Evolutionary conservation across 1,284 basidiomycete species (phyloP), one percentile per base, ranked within the genome.

Genomic region (Pseudozyma sp.): DNA sequence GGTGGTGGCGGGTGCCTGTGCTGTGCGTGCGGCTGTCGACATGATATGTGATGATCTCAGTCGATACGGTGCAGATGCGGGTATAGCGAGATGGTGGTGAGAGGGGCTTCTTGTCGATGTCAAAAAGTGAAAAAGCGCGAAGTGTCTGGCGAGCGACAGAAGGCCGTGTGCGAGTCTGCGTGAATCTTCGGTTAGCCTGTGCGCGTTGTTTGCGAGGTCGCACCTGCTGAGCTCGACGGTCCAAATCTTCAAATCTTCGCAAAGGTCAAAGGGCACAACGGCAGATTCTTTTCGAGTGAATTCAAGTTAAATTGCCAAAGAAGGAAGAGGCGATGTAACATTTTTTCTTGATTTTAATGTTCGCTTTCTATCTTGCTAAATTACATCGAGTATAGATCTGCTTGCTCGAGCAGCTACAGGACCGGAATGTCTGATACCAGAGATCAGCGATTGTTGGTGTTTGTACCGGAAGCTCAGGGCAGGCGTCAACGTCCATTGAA

Each of bases 1-100:
- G 40, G 59, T 48, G 7, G 63, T 36, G 18, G 66, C 62, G 13
- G 65, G 51, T 43, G 56, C 57, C 39, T 58, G 53, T 59, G 67
- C 66, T 47, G 55, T 47, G 51, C 66, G 66, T 42, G 62, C 45
- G 38, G 62, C 68, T 58, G 61, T 48, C 35, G 68, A 70, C 68
- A 70, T 70, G 39, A 18, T 65, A 42, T 51, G 31, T 49, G 39
- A 16, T 19, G 53, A 57, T 52, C 44, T 42, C 53, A 38, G 31
- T 55, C 55, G 56, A 58, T 43, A 54, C 12, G 49, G 47, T n/a
- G n/a, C 25, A 50, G 34, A 36, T 48, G 44, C 35, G n/a, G 50
- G 36, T 52, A 35, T 35, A 36, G 35, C 38, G 53, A 59, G 67
- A 51, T 57, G 54, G 54, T 54, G 51, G 59, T 44, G 11, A 25